Percentiles rank a stretch among this genome's conserved stretches.
phyloP scores from a whole-genome alignment of 2,329 filamentous ascomycete species.

The Cercospora sesami region DNA sequence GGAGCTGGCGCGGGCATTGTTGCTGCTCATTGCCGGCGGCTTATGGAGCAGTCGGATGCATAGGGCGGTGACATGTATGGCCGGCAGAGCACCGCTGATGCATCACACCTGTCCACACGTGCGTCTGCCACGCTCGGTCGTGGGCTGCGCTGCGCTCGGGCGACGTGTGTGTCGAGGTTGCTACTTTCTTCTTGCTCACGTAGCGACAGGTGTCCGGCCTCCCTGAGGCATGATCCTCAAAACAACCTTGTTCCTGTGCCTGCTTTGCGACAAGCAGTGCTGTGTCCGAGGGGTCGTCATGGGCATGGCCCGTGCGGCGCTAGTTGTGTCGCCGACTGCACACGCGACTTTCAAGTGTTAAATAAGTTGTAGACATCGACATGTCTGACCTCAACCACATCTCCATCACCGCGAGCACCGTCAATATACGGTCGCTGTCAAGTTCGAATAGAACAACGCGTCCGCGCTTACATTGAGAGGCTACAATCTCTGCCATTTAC shows the following conservation, averaged over 20 bases:
- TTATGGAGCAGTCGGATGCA: conserved; percentile 8
- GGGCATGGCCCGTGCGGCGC: not conserved
- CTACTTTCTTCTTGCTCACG: not conserved
- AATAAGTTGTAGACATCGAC: not conserved
- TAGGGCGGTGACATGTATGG: not conserved
- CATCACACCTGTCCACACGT: not conserved
- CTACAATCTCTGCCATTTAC: not conserved
- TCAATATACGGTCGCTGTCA: not conserved
- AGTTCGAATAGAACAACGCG: not conserved
- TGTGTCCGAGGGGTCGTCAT: not conserved
- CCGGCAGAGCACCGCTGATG: not conserved
- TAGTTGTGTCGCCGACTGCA: not conserved
- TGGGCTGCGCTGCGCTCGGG: not conserved
- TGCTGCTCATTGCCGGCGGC: conserved; percentile 32
- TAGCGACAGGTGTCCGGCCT: not conserved
- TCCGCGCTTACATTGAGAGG: not conserved
- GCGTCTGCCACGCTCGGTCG: not conserved
- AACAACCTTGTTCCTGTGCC: not conserved
- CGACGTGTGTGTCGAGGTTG: not conserved
- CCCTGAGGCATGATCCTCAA: not conserved
- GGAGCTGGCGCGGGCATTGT: conserved; percentile 29
- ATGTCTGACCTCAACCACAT: not conserved
- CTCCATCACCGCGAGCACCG: not conserved
- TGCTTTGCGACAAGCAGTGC: not conserved
- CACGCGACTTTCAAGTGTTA: too few relatives aligned